A percentile compares a stretch with the other conserved stretches of the same genome.
phyloP scores from a whole-genome alignment of 2,329 filamentous ascomycete genomes.

The Alternaria postmessia region DNA sequence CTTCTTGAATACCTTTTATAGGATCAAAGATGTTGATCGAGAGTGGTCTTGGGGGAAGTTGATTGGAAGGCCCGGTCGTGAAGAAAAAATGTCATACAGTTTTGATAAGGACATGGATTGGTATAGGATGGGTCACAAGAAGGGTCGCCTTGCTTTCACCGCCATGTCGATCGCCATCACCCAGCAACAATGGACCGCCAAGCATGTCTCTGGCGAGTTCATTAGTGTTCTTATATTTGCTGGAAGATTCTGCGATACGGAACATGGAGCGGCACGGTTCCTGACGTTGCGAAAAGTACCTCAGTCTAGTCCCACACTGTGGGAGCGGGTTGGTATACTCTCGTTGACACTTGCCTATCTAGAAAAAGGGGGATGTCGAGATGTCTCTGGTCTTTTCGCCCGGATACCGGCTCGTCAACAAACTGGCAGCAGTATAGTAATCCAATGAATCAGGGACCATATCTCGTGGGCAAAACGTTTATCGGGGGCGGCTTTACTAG shows the following conservation, averaged over 20 bases:
- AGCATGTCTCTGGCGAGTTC: constrained; percentile 15
- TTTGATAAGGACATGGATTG: constrained; percentile 8
- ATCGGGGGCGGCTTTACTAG: neutral
- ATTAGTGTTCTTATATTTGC: constrained; percentile 21
- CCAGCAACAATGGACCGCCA: constrained; percentile 12
- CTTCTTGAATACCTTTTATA: constrained; percentile 4
- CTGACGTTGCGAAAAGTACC: constrained; percentile 14
- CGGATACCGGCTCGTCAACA: neutral
- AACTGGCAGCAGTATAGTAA: neutral
- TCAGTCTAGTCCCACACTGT: neutral
- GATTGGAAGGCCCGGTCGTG: constrained; percentile 10
- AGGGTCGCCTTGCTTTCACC: constrained; percentile 10
- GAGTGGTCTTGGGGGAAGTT: constrained; percentile 7
- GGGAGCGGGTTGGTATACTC: constrained; percentile 21
- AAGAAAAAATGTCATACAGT: neutral
- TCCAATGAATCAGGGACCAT: neutral
- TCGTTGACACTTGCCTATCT: constrained; percentile 8
- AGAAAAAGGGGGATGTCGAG: neutral
- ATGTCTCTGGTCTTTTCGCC: neutral
- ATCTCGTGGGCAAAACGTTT: neutral
- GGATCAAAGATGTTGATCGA: constrained; percentile 6
- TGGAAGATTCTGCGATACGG: constrained; percentile 6
- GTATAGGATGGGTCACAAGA: constrained; percentile 11
- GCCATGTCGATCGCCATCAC: constrained; percentile 16
- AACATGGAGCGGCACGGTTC: constrained; percentile 19